Evolutionary conservation across 1,284 basidiomycete genomes (phyloP).

Genomic region (Fomitopsis palustris): DNA sequence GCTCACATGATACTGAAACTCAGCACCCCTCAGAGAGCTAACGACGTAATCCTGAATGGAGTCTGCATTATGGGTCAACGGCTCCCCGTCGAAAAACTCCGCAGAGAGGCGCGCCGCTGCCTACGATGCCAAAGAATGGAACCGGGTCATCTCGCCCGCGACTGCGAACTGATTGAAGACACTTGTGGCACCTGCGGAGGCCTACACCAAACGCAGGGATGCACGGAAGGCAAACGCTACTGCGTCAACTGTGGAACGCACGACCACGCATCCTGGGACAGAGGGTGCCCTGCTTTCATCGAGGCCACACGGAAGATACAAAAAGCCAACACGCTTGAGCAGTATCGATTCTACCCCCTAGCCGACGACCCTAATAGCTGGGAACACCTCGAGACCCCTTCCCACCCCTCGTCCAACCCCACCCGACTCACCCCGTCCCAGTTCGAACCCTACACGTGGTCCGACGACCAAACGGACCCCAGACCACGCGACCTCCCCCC

Average conservation of each 20-base stretch:
- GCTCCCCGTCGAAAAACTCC: not conserved
- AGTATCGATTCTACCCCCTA: not conserved
- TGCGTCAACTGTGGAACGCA: not conserved
- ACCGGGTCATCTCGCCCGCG: slow-evolving; percentile 1
- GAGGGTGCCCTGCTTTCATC: not conserved
- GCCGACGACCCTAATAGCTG: not conserved
- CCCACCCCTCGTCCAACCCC: no score
- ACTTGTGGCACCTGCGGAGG: slow-evolving; percentile 7
- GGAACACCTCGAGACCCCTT: not conserved
- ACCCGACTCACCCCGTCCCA: no score
- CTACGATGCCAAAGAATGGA: slow-evolving; percentile 8
- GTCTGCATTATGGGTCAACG: not conserved
- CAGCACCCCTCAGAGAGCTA: not conserved
- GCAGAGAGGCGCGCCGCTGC: slow-evolving; percentile 9
- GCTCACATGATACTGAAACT: not conserved
- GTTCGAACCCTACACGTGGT: no score
- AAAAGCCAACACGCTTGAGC: not conserved
- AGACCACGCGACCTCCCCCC: no score
- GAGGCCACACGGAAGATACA: not conserved
- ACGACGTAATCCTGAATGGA: not conserved
- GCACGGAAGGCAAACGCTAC: not conserved
- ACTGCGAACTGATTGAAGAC: not conserved
- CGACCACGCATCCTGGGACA: not conserved
- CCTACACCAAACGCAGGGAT: slow-evolving; percentile 1
- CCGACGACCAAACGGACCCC: no score